Percentiles rank a stretch among this genome's conserved stretches.
phyloP scores from a whole-genome alignment of 2,329 filamentous ascomycete species.

The Calycina herbarum region DNA sequence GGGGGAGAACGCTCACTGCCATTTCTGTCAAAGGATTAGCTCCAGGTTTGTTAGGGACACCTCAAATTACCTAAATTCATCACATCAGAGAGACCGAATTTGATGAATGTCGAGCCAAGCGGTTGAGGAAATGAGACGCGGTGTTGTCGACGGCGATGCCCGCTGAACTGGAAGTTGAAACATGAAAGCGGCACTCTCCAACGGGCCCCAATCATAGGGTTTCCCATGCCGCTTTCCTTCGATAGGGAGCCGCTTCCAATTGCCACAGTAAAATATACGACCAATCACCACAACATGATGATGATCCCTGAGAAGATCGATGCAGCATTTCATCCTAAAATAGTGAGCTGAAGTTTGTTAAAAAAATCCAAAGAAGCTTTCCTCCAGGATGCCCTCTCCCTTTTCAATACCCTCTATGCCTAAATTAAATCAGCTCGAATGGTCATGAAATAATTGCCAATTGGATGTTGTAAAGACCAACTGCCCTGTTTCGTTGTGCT shows the following conservation, averaged over 20 bases:
- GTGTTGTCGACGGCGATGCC: constrained; percentile 1
- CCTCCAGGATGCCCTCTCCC: background rate
- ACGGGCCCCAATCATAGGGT: background rate
- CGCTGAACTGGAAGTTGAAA: background rate
- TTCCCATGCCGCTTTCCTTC: background rate
- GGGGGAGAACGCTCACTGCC: background rate
- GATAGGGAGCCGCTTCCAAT: background rate
- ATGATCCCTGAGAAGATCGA: background rate
- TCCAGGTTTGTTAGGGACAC: background rate
- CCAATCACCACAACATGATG: background rate
- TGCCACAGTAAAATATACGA: background rate
- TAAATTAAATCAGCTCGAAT: too few species aligned
- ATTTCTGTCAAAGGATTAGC: background rate
- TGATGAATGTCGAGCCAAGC: background rate
- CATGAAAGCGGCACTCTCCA: background rate
- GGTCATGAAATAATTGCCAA: background rate
- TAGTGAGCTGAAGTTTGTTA: background rate
- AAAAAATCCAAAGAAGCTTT: background rate
- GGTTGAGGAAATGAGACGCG: background rate
- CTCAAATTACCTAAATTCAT: background rate
- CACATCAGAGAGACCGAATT: background rate
- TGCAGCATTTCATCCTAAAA: background rate
- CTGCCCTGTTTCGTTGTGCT: background rate
- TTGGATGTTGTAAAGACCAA: background rate
- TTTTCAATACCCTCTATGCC: too few species aligned